Conservation (phyloP, 352 stramenopile genomes). For the Pythium grandisporangium region DNA sequence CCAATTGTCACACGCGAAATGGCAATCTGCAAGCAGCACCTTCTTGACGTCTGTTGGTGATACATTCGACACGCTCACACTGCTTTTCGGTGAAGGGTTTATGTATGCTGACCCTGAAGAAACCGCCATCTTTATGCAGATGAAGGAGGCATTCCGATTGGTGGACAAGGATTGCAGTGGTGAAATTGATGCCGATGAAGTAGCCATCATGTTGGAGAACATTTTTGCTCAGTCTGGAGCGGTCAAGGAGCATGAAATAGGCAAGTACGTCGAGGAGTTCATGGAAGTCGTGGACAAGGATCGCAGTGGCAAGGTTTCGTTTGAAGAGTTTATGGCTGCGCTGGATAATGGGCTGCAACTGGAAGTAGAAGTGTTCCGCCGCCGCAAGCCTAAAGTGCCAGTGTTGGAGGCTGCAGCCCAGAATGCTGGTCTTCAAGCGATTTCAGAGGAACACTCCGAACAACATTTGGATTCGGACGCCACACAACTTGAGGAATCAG, state of each 20-base stretch:
- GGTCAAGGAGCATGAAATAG: constrained; percentile 64
- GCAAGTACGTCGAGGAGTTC: constrained; percentile 62
- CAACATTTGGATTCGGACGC: not conserved
- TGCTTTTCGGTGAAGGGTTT: constrained; percentile 69
- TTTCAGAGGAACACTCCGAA: constrained; percentile 3
- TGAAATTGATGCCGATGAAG: constrained; percentile 73
- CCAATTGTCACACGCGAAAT: constrained; percentile 23
- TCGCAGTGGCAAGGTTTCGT: constrained; percentile 58
- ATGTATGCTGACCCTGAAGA: constrained; percentile 70
- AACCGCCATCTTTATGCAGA: constrained; percentile 82
- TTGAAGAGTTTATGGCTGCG: constrained; percentile 75
- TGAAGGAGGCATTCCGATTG: constrained; percentile 77
- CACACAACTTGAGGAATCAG: too few species aligned
- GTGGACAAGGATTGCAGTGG: constrained; percentile 75
- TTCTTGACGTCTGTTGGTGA: constrained; percentile 46
- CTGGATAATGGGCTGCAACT: constrained; percentile 70
- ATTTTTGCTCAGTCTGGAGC: constrained; percentile 72
- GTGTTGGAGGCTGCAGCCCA: constrained; percentile 1
- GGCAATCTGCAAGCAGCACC: constrained; percentile 36
- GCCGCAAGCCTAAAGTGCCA: constrained; percentile 15
- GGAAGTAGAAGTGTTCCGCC: constrained; percentile 68
- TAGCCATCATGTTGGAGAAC: constrained; percentile 60
- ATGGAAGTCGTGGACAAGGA: constrained; percentile 68
- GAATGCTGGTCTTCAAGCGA: not conserved
- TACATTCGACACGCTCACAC: constrained; percentile 60